These are phyloP conservation scores for Hypomyces perniciosus DNA, from an alignment of 2,329 filamentous ascomycete genomes.

Conservation along the genomic window DNA sequence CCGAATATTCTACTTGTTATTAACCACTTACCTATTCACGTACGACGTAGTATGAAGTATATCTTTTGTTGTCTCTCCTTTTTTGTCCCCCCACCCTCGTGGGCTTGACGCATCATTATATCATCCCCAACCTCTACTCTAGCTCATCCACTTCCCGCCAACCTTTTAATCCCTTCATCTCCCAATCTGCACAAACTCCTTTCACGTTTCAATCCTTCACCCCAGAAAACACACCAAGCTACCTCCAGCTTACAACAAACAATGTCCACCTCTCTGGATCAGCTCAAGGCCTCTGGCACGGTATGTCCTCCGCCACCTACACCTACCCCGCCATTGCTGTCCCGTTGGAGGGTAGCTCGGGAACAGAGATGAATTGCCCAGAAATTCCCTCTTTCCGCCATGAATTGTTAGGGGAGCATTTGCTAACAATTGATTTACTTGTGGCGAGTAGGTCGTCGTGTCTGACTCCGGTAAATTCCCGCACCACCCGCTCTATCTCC, in stretches of 20 bases:
- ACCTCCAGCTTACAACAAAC: constrained; percentile 12
- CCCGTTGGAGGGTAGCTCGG: background rate
- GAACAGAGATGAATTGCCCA: background rate
- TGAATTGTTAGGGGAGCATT: background rate
- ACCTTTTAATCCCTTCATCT: too few species aligned
- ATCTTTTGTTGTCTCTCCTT: too few species aligned
- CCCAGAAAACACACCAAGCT: too few species aligned
- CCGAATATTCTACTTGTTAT: too few species aligned
- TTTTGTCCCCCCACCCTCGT: too few species aligned
- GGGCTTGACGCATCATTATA: too few species aligned
- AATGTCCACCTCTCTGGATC: constrained; percentile 89
- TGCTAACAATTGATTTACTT: constrained; percentile 8
- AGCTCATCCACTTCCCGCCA: too few species aligned
- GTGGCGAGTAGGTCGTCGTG: constrained; percentile 72
- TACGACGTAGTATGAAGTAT: too few species aligned
- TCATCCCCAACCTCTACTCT: too few species aligned
- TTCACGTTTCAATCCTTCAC: background rate
- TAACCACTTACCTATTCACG: too few species aligned
- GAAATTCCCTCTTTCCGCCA: background rate
- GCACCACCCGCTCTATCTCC: constrained; percentile 17
- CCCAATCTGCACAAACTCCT: too few species aligned
- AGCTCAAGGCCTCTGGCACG: constrained; percentile 95
- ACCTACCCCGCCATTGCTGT: constrained; percentile 9
- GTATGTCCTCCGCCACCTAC: constrained; percentile 50
- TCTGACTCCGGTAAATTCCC: constrained; percentile 80